phyloP scores from a whole-genome alignment of 2,329 filamentous ascomycete species.

The Hypoxylon sp. region DNA sequence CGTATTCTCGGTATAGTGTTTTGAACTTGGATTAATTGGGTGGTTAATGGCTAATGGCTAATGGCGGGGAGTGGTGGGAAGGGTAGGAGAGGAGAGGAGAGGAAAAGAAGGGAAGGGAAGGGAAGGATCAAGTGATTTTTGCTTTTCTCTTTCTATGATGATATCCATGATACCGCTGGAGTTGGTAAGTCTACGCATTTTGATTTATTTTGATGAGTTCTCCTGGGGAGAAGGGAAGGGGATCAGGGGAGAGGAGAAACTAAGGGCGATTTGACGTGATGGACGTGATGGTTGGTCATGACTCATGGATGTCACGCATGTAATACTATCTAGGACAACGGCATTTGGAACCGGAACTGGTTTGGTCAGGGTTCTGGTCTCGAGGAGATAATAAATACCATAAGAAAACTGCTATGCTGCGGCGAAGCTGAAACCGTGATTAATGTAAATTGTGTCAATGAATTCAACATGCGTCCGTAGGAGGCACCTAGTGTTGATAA shows the following conservation, averaged over 20 bases:
- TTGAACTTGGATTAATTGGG: constrained; percentile 37
- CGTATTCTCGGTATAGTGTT: constrained; percentile 43
- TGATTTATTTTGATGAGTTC: constrained; percentile 10
- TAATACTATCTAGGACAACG: constrained; percentile 3
- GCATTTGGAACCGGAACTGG: constrained; percentile 20
- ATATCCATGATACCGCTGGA: constrained; percentile 11
- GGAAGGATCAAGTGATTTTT: constrained; percentile 10
- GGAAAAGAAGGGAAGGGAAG: not conserved
- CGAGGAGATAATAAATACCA: constrained; percentile 17
- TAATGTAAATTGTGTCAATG: too few relatives aligned
- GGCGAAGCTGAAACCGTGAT: too few relatives aligned
- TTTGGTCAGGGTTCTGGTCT: constrained; percentile 15
- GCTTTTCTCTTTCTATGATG: too few relatives aligned
- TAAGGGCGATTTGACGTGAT: constrained; percentile 5
- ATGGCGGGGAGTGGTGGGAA: not conserved
- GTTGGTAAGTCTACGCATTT: constrained; percentile 1
- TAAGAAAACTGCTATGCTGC: too few relatives aligned
- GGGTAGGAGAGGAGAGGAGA: not conserved
- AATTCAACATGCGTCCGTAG: too few relatives aligned
- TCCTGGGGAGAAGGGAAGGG: not conserved
- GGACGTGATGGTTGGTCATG: constrained; percentile 20
- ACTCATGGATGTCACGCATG: constrained; percentile 33
- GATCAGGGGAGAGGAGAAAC: not conserved
- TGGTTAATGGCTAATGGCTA: too few relatives aligned
- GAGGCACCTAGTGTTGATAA: too few relatives aligned